Conservation (phyloP, 495 filamentous ascomycete genomes). For the Penicillium bialowiezense region DNA sequence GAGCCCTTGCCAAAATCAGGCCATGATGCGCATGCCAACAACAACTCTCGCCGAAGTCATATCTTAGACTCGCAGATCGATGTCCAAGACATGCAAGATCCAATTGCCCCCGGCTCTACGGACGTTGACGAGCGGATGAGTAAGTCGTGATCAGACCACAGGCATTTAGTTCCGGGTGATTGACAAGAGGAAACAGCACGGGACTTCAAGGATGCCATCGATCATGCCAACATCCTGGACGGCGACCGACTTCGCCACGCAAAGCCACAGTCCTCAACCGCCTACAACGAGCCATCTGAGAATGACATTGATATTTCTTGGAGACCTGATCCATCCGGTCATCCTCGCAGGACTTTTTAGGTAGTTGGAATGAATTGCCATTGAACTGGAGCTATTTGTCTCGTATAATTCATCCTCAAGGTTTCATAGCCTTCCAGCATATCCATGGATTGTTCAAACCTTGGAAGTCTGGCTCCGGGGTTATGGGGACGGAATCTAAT, state of each 20-base stretch:
- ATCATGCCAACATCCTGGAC: slow-evolving; percentile 5
- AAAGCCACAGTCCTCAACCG: slow-evolving; percentile 2
- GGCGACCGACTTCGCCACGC: slow-evolving; percentile 4
- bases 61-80: not conserved
- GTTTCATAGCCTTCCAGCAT: too few relatives aligned
- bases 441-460: too few relatives aligned
- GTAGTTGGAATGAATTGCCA: not conserved
- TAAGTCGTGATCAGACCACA: not conserved
- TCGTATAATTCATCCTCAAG: too few relatives aligned
- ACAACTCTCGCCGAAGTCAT: not conserved
- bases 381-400: not conserved
- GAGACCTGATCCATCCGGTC: slow-evolving; percentile 5
- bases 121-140: slow-evolving; percentile 7
- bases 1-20: not conserved
- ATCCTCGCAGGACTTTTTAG: slow-evolving; percentile 3
- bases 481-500: too few relatives aligned
- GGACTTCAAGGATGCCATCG: slow-evolving; percentile 9
- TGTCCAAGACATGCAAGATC: not conserved
- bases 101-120: not conserved
- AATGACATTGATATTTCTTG: slow-evolving; percentile 7
- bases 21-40: not conserved
- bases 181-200: slow-evolving; percentile 1
- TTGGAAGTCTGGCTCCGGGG: too few relatives aligned
- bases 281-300: slow-evolving; percentile 6
- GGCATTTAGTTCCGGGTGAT: not conserved